Evolutionary conservation across 108 stramenopile genomes (phyloP), one percentile per base, ranked within the genome.

Genomic region (Cyclotella kingstonii): DNA sequence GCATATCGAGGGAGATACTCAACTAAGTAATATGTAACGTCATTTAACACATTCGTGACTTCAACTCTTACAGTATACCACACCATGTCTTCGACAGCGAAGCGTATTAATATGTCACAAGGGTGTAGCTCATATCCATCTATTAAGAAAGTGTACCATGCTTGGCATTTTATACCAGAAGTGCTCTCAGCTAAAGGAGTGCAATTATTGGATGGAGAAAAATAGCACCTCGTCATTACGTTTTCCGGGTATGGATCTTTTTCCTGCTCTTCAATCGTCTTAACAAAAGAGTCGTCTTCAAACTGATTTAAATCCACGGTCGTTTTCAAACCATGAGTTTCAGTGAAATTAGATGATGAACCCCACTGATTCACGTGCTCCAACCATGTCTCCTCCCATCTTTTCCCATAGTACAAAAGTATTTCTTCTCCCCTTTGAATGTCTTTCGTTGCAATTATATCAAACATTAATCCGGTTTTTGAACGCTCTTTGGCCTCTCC

Each of bases 261-360:
- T 50, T 60, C 39, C 52, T 81, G 84, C 50, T 89, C 83, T 19
- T 65, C 56, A 45, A 76, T 56, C 10, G 81, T 85, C n/a, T 81
- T 64, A 26, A 85, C 29, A 3, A 69, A 45, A 33, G 31, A 27
- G 33, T 43, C 8, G 14, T 46, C 10, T 34, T 51, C 48, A 22
- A 34, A 18, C 26, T 9, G 0, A 31, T 65, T 65, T 18, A 65
- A 42, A 22, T 65, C 63, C 3, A 50, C 34, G 4, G 35, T 33
- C 21, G 63, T 65, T n/a, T 41, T 18, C 0, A 54, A 29, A 19
- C 53, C 63, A 19, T 27, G 40, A 7, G 23, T 65, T 8, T 65
- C 63, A 21, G 52, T 54, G 27, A 65, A 19, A 34, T 65, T 64
- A 5, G 49, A 22, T 1, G 45, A 56, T 1, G 55, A 40, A 6